phyloP scores from a whole-genome alignment of 352 stramenopile species.

The Phytophthora palmivora region DNA sequence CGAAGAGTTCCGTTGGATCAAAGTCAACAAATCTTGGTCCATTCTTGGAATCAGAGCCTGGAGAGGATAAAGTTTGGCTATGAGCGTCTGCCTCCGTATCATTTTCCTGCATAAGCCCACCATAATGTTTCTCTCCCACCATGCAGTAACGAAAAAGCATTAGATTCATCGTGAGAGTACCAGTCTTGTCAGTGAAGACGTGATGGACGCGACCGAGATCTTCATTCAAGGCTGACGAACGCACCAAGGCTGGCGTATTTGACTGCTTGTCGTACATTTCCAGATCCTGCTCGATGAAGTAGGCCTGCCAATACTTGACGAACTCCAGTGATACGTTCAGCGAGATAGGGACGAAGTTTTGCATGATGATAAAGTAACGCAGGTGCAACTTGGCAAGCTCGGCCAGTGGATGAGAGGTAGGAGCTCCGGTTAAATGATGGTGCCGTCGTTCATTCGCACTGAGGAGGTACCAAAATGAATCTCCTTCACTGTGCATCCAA shows the following conservation, averaged over 20 bases:
- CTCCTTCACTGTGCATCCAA: constrained; percentile 74
- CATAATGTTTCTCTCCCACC: constrained; percentile 93
- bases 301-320: constrained; percentile 95
- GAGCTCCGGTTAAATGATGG: constrained; percentile 13
- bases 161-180: constrained; percentile 95
- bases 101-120: constrained; percentile 69
- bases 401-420: constrained; percentile 49
- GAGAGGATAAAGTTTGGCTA: constrained; percentile 2
- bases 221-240: constrained; percentile 90
- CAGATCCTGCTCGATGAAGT: constrained; percentile 94
- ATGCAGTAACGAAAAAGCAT: constrained; percentile 97
- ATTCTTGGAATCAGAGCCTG: constrained; percentile 6
- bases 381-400: constrained; percentile 87
- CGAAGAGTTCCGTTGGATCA: constrained; percentile 71
- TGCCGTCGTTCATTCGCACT: constrained; percentile 23
- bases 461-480: constrained; percentile 76
- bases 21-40: constrained; percentile 66
- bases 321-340: constrained; percentile 99
- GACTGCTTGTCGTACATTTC: constrained; percentile 93
- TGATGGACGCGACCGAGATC: constrained; percentile 92
- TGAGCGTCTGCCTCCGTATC: constrained; percentile 45
- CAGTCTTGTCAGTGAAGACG: constrained; percentile 96
- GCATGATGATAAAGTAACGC: constrained; percentile 97
- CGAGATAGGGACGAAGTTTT: constrained; percentile 98
- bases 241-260: constrained; percentile 87